Percentiles rank a stretch among this genome's conserved stretches.
Conservation (phyloP, 1,284 basidiomycete genomes). For the Cutaneotrichosporon cavernicola region DNA sequence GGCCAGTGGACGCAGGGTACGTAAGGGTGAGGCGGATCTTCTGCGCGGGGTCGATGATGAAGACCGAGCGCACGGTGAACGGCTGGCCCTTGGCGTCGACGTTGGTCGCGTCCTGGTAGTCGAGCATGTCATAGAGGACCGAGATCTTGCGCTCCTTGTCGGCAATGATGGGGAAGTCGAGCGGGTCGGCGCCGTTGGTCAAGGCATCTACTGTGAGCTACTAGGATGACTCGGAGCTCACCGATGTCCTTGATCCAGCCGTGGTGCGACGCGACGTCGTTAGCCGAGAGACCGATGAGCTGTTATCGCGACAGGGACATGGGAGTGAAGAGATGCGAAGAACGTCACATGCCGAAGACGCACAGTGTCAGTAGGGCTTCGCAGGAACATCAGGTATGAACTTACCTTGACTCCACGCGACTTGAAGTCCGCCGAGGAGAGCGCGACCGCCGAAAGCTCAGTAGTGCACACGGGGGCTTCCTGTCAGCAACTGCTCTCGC, state of each 20-base stretch:
- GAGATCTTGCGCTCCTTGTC: conserved; percentile 85
- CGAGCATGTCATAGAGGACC: conserved; percentile 74
- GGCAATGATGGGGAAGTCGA: conserved; percentile 94
- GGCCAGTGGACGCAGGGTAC: conserved; percentile 75
- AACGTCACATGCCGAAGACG: not conserved
- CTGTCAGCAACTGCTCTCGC: conserved; percentile 61
- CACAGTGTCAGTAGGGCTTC: not conserved
- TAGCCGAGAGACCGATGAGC: conserved; percentile 85
- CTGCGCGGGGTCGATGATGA: conserved; percentile 87
- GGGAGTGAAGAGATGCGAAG: conserved; percentile 4
- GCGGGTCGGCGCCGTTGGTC: conserved; percentile 58
- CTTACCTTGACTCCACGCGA: conserved; percentile 78
- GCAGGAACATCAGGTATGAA: not conserved
- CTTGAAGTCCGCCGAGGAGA: conserved; percentile 77
- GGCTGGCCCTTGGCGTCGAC: conserved; percentile 78
- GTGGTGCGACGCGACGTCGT: conserved; percentile 79
- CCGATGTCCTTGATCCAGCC: conserved; percentile 87
- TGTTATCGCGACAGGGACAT: not conserved
- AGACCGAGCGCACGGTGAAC: conserved; percentile 86
- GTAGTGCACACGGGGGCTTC: conserved; percentile 74
- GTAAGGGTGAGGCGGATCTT: conserved; percentile 82
- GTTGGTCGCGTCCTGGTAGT: conserved; percentile 83
- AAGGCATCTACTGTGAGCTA: conserved; percentile 60
- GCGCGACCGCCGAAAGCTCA: conserved; percentile 92
- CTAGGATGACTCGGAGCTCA: not conserved